A percentile compares a stretch with the other conserved stretches of the same genome.
Evolutionary conservation across 495 filamentous ascomycete species (phyloP).

Genomic region (Xylaria telfairii): DNA sequence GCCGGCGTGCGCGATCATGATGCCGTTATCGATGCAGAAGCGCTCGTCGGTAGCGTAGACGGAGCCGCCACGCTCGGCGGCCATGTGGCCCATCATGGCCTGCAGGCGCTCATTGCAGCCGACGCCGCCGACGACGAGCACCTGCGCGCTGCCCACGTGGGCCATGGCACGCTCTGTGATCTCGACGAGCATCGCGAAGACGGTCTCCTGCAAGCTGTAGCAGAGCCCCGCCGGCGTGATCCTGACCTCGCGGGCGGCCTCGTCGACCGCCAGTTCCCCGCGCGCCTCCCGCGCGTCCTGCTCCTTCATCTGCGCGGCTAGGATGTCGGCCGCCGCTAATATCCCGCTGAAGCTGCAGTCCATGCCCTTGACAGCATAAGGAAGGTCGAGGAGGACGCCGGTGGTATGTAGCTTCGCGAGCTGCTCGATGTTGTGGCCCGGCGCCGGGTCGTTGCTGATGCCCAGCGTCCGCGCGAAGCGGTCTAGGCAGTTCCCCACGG

Average conservation of each 20-base stretch:
- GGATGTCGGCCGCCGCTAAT: conserved; percentile 75
- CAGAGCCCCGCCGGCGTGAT: conserved; percentile 88
- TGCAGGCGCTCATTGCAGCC: conserved; percentile 96
- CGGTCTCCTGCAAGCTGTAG: conserved; percentile 92
- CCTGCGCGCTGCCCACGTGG: conserved; percentile 88
- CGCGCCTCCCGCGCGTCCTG: conserved; percentile 46
- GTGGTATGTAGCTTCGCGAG: conserved; percentile 74
- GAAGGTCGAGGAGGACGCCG: conserved; percentile 77
- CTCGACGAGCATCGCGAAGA: conserved; percentile 96
- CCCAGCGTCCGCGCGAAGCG: conserved; percentile 88
- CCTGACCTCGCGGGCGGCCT: conserved; percentile 26
- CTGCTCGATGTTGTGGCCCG: conserved; percentile 98
- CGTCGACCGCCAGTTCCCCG: conserved; percentile 41
- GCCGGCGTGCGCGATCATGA: conserved; percentile 99
- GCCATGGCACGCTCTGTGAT: conserved; percentile 99
- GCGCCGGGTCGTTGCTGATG: conserved; percentile 94
- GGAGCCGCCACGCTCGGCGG: conserved; percentile 83
- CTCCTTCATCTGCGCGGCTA: conserved; percentile 68
- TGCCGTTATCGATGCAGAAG: conserved; percentile 98
- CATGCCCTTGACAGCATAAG: conserved; percentile 98
- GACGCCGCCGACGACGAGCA: conserved; percentile 95
- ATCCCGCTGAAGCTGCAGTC: conserved; percentile 95
- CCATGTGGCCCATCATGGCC: conserved; percentile 99
- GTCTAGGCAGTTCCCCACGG: conserved; percentile 96
- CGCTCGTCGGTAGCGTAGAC: conserved; percentile 96